A percentile compares a stretch with the other conserved stretches of the same genome.
phyloP scores from a whole-genome alignment of 2,329 filamentous ascomycete genomes.

The Epichloe gansuensis region DNA sequence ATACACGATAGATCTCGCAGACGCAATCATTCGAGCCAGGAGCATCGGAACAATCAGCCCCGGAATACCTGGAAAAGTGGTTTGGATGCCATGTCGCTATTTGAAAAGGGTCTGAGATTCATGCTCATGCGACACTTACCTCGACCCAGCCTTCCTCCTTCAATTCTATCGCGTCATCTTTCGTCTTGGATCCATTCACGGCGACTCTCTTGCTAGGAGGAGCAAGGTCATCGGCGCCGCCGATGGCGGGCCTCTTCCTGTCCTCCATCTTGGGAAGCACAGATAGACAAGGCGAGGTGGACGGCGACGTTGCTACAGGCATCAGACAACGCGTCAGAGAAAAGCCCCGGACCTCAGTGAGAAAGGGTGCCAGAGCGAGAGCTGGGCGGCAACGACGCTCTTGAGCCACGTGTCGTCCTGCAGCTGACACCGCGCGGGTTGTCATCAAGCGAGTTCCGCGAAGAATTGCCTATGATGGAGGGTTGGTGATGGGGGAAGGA shows the following conservation, averaged over 20 bases:
- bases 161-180: constrained; percentile 42
- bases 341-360: constrained; percentile 27
- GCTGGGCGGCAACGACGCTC: constrained; percentile 16
- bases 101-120: constrained; percentile 12
- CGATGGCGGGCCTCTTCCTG: constrained; percentile 85
- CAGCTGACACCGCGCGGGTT: constrained; percentile 18
- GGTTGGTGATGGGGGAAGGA: constrained; percentile 19
- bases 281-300: constrained; percentile 62
- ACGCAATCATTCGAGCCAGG: not conserved
- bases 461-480: constrained; percentile 19
- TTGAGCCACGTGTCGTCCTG: constrained; percentile 24
- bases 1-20: constrained; percentile 1
- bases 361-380: constrained; percentile 19
- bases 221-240: constrained; percentile 68
- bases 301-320: constrained; percentile 68
- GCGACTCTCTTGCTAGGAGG: constrained; percentile 86
- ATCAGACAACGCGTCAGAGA: constrained; percentile 50
- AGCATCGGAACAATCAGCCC: not conserved
- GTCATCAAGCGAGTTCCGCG: constrained; percentile 24
- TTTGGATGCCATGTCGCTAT: constrained; percentile 4
- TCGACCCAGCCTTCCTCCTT: constrained; percentile 52
- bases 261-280: constrained; percentile 96
- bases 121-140: constrained; percentile 42
- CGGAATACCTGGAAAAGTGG: constrained; percentile 3
- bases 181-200: constrained; percentile 60